These are phyloP conservation scores for Buxus sempervirens DNA, from an alignment of 164 flowering plant species.

Conservation along the genomic window DNA sequence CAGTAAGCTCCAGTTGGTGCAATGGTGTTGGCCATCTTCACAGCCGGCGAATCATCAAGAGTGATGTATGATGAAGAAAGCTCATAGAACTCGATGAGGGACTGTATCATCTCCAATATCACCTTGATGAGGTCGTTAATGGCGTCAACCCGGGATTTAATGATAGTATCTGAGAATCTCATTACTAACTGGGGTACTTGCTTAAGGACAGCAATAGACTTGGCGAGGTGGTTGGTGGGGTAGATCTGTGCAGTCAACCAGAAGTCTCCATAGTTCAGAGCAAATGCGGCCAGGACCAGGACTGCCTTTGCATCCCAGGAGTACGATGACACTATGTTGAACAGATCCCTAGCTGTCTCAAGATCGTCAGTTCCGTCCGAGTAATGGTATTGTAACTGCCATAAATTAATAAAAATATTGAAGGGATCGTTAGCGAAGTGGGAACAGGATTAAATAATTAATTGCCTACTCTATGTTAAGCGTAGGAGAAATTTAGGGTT, in stretches of 20 bases:
- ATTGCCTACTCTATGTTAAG: too few relatives aligned
- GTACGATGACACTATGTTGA: slow-evolving; percentile 33
- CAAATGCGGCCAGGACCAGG: slow-evolving; percentile 55
- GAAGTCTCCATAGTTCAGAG: slow-evolving; percentile 54
- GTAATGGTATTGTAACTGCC: slow-evolving; percentile 42
- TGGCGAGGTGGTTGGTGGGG: slow-evolving; percentile 49
- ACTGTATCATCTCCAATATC: slow-evolving; percentile 24
- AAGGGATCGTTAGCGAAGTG: too few relatives aligned
- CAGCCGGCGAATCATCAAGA: slow-evolving; percentile 9
- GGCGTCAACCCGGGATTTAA: slow-evolving; percentile 16
- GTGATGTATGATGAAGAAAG: slow-evolving; percentile 25
- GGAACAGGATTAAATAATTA: background rate
- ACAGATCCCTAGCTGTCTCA: slow-evolving; percentile 26
- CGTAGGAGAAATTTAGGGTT: too few relatives aligned
- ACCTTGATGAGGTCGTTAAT: slow-evolving; percentile 25
- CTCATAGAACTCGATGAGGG: slow-evolving; percentile 28
- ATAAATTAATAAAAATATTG: background rate
- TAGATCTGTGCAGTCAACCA: slow-evolving; percentile 51
- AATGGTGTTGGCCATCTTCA: slow-evolving; percentile 9
- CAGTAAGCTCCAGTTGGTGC: slow-evolving; percentile 44
- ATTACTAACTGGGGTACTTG: slow-evolving; percentile 15
- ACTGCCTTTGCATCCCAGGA: slow-evolving; percentile 65
- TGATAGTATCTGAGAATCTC: background rate
- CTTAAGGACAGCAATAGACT: slow-evolving; percentile 39
- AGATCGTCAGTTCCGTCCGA: slow-evolving; percentile 33